Conservation (phyloP, 192 early-diverging fungal genomes). For the Linderina pennispora region DNA sequence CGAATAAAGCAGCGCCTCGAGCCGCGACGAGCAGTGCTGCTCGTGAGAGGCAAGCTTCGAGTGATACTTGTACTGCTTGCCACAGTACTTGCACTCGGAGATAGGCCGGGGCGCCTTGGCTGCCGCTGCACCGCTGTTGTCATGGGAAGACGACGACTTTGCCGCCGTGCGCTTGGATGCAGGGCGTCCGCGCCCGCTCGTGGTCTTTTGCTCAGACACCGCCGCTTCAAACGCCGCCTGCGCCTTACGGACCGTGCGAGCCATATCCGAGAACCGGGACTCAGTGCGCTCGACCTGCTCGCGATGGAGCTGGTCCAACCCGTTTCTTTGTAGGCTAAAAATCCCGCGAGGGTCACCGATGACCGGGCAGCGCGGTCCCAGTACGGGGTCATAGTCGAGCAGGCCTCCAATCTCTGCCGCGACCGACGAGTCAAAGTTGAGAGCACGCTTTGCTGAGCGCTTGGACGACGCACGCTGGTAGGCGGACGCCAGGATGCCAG, state of each 20-base stretch:
- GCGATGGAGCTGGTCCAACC: constrained; percentile 8
- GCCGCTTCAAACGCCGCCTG: constrained; percentile 28
- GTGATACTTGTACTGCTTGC: constrained; percentile 58
- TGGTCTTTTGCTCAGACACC: constrained; percentile 10
- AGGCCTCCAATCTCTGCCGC: constrained; percentile 7
- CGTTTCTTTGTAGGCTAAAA: constrained; percentile 12
- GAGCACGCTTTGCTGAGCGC: constrained; percentile 25
- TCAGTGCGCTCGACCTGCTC: constrained; percentile 15
- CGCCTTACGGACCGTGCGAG: constrained; percentile 13
- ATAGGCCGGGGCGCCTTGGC: constrained; percentile 5
- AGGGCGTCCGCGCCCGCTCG: constrained; percentile 13
- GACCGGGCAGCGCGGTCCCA: constrained; percentile 40
- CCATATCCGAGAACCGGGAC: constrained; percentile 10
- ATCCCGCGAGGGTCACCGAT: constrained; percentile 36
- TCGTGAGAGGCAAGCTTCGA: constrained; percentile 55
- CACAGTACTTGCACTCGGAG: constrained; percentile 54
- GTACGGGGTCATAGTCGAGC: constrained; percentile 26
- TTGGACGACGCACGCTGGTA: constrained; percentile 30
- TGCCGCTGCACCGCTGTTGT: no score
- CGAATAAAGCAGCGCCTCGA: constrained; percentile 48
- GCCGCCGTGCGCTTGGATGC: no score
- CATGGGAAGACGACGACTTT: not conserved
- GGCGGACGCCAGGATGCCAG: constrained; percentile 36
- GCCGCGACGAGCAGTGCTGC: constrained; percentile 47
- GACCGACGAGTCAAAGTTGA: constrained; percentile 13